Conservation (phyloP, 768 basidiomycete genomes). For the Gymnopilus dilepis region DNA sequence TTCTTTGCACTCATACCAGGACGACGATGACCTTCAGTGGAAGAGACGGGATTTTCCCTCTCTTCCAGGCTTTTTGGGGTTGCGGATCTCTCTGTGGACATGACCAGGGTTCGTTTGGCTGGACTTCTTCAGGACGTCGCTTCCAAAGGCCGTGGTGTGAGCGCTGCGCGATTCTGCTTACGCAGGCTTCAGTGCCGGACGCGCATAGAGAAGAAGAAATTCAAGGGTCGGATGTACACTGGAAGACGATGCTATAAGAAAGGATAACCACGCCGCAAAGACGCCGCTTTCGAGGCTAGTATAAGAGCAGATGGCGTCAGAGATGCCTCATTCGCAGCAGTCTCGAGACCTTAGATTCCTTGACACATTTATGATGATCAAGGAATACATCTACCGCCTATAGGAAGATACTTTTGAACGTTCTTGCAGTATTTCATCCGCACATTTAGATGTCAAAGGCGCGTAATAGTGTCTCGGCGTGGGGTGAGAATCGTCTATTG, state of each 20-base stretch:
- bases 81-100: not conserved
- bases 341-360: not conserved
- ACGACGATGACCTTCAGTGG: not conserved
- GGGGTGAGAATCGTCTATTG: slow-evolving; percentile 4
- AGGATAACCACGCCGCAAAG: not conserved
- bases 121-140: not conserved
- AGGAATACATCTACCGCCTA: not conserved
- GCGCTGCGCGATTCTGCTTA: not conserved
- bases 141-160: not conserved
- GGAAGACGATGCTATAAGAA: not conserved
- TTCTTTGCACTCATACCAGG: not conserved
- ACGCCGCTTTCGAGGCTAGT: not conserved
- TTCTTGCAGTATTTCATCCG: slow-evolving; percentile 3
- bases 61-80: not conserved
- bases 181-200: not conserved
- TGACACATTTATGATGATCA: slow-evolving; percentile 4
- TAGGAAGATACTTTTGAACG: not conserved
- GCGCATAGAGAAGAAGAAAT: not conserved
- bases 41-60: not conserved
- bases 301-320: slow-evolving; percentile 12
- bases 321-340: not conserved
- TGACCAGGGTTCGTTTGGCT: not conserved
- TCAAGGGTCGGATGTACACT: not conserved
- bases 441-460: slow-evolving; percentile 6
- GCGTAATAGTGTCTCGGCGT: slow-evolving; percentile 5